phyloP scores from a whole-genome alignment of 169 alveolate genomes.

The Cryptosporidium meleagridis region DNA sequence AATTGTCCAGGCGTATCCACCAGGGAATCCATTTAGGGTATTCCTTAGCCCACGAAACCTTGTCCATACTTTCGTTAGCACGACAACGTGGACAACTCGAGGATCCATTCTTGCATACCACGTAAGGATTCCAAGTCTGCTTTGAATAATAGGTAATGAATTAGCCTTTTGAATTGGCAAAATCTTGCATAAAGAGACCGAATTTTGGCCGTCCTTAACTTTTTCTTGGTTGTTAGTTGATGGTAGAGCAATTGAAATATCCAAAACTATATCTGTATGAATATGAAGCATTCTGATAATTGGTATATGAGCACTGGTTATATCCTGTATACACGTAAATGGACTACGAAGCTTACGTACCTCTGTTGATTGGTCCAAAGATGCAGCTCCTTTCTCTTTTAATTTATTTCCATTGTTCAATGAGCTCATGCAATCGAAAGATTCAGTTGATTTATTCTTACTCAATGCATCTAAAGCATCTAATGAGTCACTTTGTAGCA shows the following conservation, averaged over 20 bases:
- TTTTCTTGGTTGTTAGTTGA: not conserved
- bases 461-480: not conserved
- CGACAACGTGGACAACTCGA: constrained; percentile 71
- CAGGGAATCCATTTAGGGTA: constrained; percentile 71
- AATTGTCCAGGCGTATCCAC: constrained; percentile 73
- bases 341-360: not conserved
- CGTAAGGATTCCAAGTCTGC: constrained; percentile 66
- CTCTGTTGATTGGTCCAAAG: not conserved
- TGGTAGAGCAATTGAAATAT: constrained; percentile 49
- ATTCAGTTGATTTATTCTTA: not conserved
- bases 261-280: constrained; percentile 53
- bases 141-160: constrained; percentile 49
- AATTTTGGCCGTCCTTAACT: not conserved
- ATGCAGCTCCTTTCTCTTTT: not conserved
- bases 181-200: not conserved
- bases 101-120: constrained; percentile 75
- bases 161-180: constrained; percentile 15
- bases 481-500: constrained; percentile 28
- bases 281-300: constrained; percentile 66
- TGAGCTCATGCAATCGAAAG: not conserved
- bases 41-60: constrained; percentile 67
- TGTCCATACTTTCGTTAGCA: constrained; percentile 67
- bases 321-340: constrained; percentile 63
- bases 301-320: constrained; percentile 73
- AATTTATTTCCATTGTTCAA: not conserved